Base-by-base conservation (phyloP, 768 basidiomycete genomes). In the Macrolepiota albuminosa region DNA sequence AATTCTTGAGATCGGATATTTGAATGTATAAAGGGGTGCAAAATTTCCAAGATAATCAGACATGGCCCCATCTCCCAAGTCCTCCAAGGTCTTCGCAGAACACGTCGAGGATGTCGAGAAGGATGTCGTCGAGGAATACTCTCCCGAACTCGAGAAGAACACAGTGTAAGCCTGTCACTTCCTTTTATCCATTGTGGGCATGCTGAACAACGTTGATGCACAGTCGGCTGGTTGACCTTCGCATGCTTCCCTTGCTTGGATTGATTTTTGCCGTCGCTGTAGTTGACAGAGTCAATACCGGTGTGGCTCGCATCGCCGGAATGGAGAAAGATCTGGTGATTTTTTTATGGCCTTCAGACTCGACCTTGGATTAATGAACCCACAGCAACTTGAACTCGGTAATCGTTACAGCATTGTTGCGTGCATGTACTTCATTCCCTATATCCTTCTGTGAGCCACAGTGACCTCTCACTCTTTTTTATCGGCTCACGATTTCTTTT, bases 381-480 rank as follows among this genome's bases (percentile, higher is more conserved):
- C 36, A 21, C 55, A 75, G 75, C 60, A 67, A 59, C 65, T 75
- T 21, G 56, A 62, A 14, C 62, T 71, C 33, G 74, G 73, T 8
- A 61, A 65, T 14, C 69, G 78, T 52, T 79, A 69, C 63, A 78
- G 73, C 54, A 73, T 78, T 45, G 73, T 72, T 2, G 75, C 74
- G 24, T 75, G 72, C 50, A 56, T 78, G 7, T 78, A 77, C 56
- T 79, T 79, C 58, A 70, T 78, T 13, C 78, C 78, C 3, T 80
- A 78, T 58, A 75, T 76, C 58, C 57, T 79, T 16, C 66, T 79
- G 79, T 78, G 49, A 57, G 76, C 33, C 21, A n/a, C 37, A 6
- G 1, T 46, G 5, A 5, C 63, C 5, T 14, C 14, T 55, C n/a
- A 33, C 14, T 49, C 21, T 4, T n/a, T 43, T 16, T 52, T 48